A percentile compares a stretch with the other conserved stretches of the same genome.
phyloP scores from a whole-genome alignment of 495 filamentous ascomycete species.

The Penicillium turbatum region DNA sequence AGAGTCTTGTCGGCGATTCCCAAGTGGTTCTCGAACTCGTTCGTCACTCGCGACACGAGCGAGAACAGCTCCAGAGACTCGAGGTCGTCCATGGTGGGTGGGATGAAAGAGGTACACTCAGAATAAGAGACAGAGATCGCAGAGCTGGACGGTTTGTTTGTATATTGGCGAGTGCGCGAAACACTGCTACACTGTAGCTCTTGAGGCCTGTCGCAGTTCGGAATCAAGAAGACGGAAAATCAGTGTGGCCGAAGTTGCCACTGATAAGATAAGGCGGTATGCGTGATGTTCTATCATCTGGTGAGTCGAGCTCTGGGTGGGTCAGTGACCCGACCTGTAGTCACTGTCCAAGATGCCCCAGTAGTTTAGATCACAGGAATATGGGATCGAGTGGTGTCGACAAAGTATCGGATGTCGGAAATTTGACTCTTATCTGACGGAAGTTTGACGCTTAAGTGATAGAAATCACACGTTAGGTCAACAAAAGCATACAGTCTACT shows the following conservation, averaged over 20 bases:
- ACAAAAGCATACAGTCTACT: not conserved
- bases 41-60: conserved; percentile 90
- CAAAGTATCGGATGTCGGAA: too few relatives aligned
- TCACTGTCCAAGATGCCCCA: too few relatives aligned
- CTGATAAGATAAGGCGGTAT: conserved; percentile 39
- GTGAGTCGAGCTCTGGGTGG: too few relatives aligned
- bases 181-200: conserved; percentile 9
- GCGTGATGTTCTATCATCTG: too few relatives aligned
- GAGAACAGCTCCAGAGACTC: conserved; percentile 86
- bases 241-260: conserved; percentile 37
- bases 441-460: too few relatives aligned
- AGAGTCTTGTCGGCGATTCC: conserved; percentile 91
- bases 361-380: too few relatives aligned
- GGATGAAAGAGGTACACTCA: conserved; percentile 3
- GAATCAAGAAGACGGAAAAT: conserved; percentile 41
- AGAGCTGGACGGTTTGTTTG: not conserved
- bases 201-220: conserved; percentile 4
- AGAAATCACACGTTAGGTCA: not conserved
- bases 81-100: conserved; percentile 74
- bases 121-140: not conserved
- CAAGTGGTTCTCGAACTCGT: conserved; percentile 89
- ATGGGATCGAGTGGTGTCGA: too few relatives aligned
- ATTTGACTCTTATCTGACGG: too few relatives aligned
- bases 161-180: conserved; percentile 19
- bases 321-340: too few relatives aligned